These are phyloP conservation scores for Polyplosphaeria fusca DNA, from an alignment of 495 filamentous ascomycete species.

Conservation along the genomic window DNA sequence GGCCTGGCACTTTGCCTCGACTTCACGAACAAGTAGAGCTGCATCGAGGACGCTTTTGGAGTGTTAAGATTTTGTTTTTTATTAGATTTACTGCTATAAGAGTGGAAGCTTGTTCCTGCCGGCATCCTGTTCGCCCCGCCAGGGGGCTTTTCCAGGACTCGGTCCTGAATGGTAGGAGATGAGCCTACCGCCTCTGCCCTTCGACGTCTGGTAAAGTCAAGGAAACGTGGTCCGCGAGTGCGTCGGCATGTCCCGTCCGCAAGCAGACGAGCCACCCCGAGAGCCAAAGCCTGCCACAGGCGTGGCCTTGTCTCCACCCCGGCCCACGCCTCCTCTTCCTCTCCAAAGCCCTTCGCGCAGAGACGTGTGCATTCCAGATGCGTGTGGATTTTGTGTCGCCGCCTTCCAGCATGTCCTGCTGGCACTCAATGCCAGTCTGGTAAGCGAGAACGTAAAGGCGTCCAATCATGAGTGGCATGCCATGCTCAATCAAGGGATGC, in stretches of 20 bases:
- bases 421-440: constrained; percentile 48
- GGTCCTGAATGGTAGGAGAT: constrained; percentile 52
- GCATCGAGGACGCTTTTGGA: neutral
- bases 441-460: constrained; percentile 32
- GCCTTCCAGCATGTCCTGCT: constrained; percentile 47
- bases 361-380: constrained; percentile 49
- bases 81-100: constrained; percentile 37
- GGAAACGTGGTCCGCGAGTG: constrained; percentile 3
- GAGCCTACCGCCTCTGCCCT: constrained; percentile 45
- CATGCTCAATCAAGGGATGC: constrained; percentile 38
- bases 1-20: no score
- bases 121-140: constrained; percentile 49
- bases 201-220: constrained; percentile 15
- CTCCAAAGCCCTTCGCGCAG: constrained; percentile 28
- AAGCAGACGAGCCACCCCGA: constrained; percentile 42
- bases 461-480: constrained; percentile 33
- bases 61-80: constrained; percentile 24
- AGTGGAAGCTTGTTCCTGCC: constrained; percentile 43
- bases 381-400: constrained; percentile 36
- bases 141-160: constrained; percentile 44
- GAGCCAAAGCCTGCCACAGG: constrained; percentile 43
- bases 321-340: constrained; percentile 1
- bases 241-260: constrained; percentile 28
- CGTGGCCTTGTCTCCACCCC: constrained; percentile 36
- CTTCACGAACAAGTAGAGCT: no score